Conservation (phyloP, 768 basidiomycete species). For the Crepidotus variabilis region DNA sequence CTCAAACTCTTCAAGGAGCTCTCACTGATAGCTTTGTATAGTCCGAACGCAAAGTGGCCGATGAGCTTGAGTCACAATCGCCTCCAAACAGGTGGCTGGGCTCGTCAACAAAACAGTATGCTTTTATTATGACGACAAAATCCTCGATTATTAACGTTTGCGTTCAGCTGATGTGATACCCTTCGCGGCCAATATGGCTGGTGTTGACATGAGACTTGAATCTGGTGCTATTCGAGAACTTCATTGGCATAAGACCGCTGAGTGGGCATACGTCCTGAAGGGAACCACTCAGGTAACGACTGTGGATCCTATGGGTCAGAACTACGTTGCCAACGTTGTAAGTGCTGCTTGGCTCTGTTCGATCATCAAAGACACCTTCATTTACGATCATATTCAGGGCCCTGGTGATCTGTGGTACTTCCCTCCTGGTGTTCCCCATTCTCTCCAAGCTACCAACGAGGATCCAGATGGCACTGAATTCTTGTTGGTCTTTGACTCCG, state of each 20-base stretch:
- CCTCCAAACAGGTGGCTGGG: slow-evolving; percentile 60
- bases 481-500: slow-evolving; percentile 42
- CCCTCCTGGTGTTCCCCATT: slow-evolving; percentile 54
- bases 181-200: slow-evolving; percentile 19
- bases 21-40: not conserved
- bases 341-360: slow-evolving; percentile 11
- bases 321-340: slow-evolving; percentile 52
- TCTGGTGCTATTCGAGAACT: slow-evolving; percentile 51
- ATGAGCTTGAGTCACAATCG: slow-evolving; percentile 59
- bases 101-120: slow-evolving; percentile 56
- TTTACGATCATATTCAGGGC: slow-evolving; percentile 9
- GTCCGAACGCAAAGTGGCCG: slow-evolving; percentile 57
- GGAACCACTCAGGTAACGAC: slow-evolving; percentile 46
- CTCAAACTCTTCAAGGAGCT: not conserved
- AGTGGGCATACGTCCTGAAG: slow-evolving; percentile 56
- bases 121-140: slow-evolving; percentile 42
- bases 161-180: not conserved
- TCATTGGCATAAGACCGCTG: slow-evolving; percentile 53
- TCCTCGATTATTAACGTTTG: slow-evolving; percentile 16
- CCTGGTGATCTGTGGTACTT: slow-evolving; percentile 56
- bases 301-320: slow-evolving; percentile 48
- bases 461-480: slow-evolving; percentile 48
- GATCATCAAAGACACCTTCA: not conserved
- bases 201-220: slow-evolving; percentile 54
- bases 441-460: slow-evolving; percentile 48